Percentiles rank a stretch among this genome's conserved stretches.
These are phyloP conservation scores for Jamesozyma lodderae DNA, from an alignment of 805 yeast species.

Conservation along the genomic window DNA sequence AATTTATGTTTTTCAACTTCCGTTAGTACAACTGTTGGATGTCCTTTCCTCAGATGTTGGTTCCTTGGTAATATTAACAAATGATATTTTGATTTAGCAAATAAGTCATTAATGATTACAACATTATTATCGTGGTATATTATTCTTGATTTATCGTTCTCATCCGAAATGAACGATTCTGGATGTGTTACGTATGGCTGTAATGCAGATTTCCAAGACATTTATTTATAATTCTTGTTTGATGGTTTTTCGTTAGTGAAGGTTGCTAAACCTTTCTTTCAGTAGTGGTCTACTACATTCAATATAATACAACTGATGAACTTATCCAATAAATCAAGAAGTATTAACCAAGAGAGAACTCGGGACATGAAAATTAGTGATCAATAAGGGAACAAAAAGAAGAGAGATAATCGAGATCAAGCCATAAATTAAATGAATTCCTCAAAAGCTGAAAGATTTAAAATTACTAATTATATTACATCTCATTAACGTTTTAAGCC, in stretches of 20 bases:
- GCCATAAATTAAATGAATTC: no score
- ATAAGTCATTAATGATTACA: constrained; percentile 50
- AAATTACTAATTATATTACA: no score
- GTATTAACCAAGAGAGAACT: no score
- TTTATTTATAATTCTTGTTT: constrained; percentile 9
- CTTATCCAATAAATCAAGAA: no score
- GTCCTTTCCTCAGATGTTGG: constrained; percentile 31
- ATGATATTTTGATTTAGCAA: constrained; percentile 57
- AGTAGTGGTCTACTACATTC: no score
- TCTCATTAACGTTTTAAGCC: no score
- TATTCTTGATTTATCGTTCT: constrained; percentile 24
- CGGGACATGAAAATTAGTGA: no score
- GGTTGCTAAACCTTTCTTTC: no score
- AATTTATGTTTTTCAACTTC: constrained; percentile 31
- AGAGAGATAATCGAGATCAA: no score
- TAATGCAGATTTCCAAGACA: constrained; percentile 45
- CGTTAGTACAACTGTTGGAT: constrained; percentile 43
- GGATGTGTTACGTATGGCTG: constrained; percentile 43
- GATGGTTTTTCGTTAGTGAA: neutral
- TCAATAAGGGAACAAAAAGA: no score
- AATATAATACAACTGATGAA: no score
- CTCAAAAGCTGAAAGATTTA: no score
- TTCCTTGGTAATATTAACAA: constrained; percentile 51
- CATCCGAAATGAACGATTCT: constrained; percentile 15
- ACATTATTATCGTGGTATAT: constrained; percentile 43